Evolutionary conservation across 225 moss, liverwort and hornwort genomes (phyloP).

Genomic region (Rhytidiadelphus loreus): DNA sequence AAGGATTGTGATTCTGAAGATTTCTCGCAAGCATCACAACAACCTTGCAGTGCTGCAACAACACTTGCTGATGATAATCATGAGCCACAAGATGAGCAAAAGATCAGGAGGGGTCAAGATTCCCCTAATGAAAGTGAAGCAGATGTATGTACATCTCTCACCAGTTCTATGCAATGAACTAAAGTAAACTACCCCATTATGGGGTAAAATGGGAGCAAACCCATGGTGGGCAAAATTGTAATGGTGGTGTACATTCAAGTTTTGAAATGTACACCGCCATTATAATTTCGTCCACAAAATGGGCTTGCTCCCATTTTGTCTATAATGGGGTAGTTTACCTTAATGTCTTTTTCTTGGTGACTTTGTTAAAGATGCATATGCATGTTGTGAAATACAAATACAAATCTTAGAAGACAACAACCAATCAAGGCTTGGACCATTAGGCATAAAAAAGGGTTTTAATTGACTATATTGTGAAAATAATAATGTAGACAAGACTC

Average conservation of each 20-base stretch:
- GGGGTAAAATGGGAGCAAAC: too few relatives aligned
- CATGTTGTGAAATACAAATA: background rate
- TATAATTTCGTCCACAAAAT: too few relatives aligned
- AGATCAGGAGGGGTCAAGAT: background rate
- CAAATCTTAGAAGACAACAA: background rate
- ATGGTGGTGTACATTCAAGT: too few relatives aligned
- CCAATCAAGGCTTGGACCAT: background rate
- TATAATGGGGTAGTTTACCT: too few relatives aligned
- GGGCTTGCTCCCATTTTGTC: too few relatives aligned
- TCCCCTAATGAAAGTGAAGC: constrained; percentile 6
- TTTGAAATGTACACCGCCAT: too few relatives aligned
- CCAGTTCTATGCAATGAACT: too few relatives aligned
- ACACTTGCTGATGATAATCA: background rate
- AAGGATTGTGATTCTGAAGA: background rate
- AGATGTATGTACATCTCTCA: background rate
- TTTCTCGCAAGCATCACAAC: background rate
- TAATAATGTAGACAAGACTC: background rate
- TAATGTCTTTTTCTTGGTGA: background rate
- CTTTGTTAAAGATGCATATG: background rate
- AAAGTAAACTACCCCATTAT: too few relatives aligned
- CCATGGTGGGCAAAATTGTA: too few relatives aligned
- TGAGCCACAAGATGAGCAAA: background rate
- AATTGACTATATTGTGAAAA: background rate
- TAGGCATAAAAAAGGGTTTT: background rate
- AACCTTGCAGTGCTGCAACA: background rate